Conservation (phyloP, 1,284 basidiomycete species). For the Fomitopsis betulina region DNA sequence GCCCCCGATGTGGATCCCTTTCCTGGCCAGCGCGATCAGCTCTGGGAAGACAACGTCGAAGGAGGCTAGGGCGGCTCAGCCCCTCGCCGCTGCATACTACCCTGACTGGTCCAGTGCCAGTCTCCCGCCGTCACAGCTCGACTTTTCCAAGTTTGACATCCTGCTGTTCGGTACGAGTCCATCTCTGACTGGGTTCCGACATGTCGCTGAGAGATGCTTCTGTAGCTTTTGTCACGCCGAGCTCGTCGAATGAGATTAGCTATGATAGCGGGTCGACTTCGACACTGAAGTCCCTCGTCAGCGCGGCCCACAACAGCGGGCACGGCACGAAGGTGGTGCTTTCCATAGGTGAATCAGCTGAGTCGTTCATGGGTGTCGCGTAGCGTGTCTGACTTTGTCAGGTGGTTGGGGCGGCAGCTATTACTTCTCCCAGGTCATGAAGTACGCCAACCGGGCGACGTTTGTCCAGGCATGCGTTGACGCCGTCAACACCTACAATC, state of each 20-base stretch:
- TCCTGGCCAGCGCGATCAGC: neutral
- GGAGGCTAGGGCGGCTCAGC: constrained; percentile 9
- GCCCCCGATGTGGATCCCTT: neutral
- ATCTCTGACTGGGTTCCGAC: neutral
- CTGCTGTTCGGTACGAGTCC: constrained; percentile 51
- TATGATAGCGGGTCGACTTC: constrained; percentile 52
- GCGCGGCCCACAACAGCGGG: constrained; percentile 52
- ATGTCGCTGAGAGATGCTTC: neutral
- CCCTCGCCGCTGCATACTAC: constrained; percentile 52
- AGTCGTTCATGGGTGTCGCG: neutral
- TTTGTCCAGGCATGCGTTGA: constrained; percentile 59
- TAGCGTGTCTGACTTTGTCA: neutral
- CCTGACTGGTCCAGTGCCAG: constrained; percentile 60
- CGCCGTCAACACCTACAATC: constrained; percentile 55
- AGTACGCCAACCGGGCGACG: constrained; percentile 43
- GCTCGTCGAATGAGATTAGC: constrained; percentile 47
- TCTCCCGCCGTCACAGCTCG: constrained; percentile 59
- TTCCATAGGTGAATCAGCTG: constrained; percentile 58
- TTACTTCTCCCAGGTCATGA: constrained; percentile 64
- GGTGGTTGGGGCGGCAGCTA: constrained; percentile 52
- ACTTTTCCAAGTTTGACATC: constrained; percentile 71
- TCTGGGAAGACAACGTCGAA: neutral
- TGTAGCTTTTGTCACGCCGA: constrained; percentile 69
- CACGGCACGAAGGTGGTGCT: constrained; percentile 63
- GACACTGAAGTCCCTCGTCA: constrained; percentile 61